Conservation (phyloP, 2,329 filamentous ascomycete species). For the Fusarium begoniae region DNA sequence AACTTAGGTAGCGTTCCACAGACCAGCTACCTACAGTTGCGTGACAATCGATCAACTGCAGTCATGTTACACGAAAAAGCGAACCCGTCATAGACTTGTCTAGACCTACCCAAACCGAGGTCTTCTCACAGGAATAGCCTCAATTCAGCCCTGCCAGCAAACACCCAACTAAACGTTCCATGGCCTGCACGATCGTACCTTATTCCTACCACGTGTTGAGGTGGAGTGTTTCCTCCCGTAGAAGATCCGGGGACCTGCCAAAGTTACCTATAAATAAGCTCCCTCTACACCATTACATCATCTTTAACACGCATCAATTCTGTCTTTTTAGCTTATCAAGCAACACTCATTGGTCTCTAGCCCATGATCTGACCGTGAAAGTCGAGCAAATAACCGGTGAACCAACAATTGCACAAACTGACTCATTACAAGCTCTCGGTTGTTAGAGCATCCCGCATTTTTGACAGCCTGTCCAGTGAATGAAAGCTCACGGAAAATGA, state of each 20-base stretch:
- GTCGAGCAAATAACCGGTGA: not conserved
- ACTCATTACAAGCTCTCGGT: not conserved
- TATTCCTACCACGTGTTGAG: slow-evolving; percentile 18
- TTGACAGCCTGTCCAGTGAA: not conserved
- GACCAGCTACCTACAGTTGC: not conserved
- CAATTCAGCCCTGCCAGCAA: not conserved
- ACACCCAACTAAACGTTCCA: slow-evolving; percentile 1
- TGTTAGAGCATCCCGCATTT: not conserved
- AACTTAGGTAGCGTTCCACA: not conserved
- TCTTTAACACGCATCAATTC: slow-evolving; percentile 18
- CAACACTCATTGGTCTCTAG: not conserved
- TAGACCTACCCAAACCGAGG: not conserved
- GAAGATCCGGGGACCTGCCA: slow-evolving; percentile 2
- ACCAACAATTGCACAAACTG: not conserved
- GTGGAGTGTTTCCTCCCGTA: slow-evolving; percentile 35
- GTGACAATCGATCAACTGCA: not conserved
- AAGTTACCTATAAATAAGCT: not conserved
- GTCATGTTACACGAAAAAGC: not conserved
- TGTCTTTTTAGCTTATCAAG: slow-evolving; percentile 22
- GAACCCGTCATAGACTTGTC: not conserved
- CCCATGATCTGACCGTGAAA: not conserved
- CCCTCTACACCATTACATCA: slow-evolving; percentile 34
- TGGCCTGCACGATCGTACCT: slow-evolving; percentile 6
- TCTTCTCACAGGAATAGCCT: not conserved
- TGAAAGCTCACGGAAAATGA: slow-evolving; percentile 53